A percentile compares a stretch with the other conserved stretches of the same genome.
Evolutionary conservation across 495 filamentous ascomycete species (phyloP).

Genomic region (Polyplosphaeria fusca): DNA sequence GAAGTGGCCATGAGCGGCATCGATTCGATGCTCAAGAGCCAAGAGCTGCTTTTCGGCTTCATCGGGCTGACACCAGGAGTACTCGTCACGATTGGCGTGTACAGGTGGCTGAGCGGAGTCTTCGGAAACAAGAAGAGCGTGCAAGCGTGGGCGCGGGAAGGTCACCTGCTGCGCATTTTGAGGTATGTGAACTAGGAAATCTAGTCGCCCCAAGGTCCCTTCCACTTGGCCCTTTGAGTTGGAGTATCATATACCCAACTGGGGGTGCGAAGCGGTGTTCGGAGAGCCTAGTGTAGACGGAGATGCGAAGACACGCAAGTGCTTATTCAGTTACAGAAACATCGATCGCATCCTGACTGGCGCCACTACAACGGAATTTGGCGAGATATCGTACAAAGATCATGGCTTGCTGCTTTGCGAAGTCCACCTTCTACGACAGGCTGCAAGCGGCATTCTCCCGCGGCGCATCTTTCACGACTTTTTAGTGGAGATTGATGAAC

Average conservation of each 20-base stretch:
- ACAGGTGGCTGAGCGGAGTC: slow-evolving; percentile 65
- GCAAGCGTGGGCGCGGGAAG: slow-evolving; percentile 55
- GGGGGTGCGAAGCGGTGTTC: too few species aligned
- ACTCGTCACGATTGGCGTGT: slow-evolving; percentile 71
- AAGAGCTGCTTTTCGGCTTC: slow-evolving; percentile 95
- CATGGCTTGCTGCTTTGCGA: slow-evolving; percentile 88
- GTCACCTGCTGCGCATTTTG: slow-evolving; percentile 67
- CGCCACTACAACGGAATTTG: slow-evolving; percentile 58
- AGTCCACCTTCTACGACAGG: slow-evolving; percentile 69
- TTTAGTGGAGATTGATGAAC: slow-evolving; percentile 75
- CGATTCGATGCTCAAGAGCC: slow-evolving; percentile 85
- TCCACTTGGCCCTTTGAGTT: too few species aligned
- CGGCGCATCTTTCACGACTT: slow-evolving; percentile 74
- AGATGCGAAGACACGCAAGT: too few species aligned
- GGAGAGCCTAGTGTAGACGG: too few species aligned
- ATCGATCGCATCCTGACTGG: slow-evolving; percentile 76
- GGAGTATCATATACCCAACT: too few species aligned
- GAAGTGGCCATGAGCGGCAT: slow-evolving; percentile 95
- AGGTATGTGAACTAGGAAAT: too few species aligned
- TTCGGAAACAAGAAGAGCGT: slow-evolving; percentile 67
- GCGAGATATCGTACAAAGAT: slow-evolving; percentile 79
- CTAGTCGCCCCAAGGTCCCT: too few species aligned
- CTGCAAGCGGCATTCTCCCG: slow-evolving; percentile 62
- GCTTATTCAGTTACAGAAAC: too few species aligned
- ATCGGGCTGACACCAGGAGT: slow-evolving; percentile 88